A percentile compares a stretch with the other conserved stretches of the same genome.
These are phyloP conservation scores for Penicillium salamii DNA, from an alignment of 495 filamentous ascomycete species.

Conservation along the genomic window DNA sequence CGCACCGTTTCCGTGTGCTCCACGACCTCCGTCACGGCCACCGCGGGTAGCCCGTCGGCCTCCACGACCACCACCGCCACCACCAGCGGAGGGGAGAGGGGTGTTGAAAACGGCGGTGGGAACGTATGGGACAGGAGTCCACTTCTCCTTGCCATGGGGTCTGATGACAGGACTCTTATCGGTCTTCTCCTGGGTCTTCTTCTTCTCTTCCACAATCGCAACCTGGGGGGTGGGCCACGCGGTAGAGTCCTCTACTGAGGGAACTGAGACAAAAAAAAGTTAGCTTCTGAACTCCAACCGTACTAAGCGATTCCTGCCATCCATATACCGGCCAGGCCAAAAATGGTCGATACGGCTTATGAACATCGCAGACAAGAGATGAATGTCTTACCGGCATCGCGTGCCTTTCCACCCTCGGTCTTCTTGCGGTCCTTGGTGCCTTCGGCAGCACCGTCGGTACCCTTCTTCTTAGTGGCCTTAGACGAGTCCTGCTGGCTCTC, in stretches of 20 bases:
- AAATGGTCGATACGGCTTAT: not conserved
- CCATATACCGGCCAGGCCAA: not conserved
- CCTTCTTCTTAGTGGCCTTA: conserved; percentile 52
- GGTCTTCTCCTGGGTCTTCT: conserved; percentile 59
- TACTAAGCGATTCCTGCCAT: not conserved
- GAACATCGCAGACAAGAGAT: not conserved
- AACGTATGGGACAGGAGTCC: conserved; percentile 69
- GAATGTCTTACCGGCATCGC: conserved; percentile 37
- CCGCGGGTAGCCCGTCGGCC: conserved; percentile 55
- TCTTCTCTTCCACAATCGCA: conserved; percentile 70
- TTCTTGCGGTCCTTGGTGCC: conserved; percentile 41
- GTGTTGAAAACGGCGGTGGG: conserved; percentile 83
- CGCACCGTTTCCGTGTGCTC: conserved; percentile 42
- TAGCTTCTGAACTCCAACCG: not conserved
- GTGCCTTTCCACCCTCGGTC: conserved; percentile 36
- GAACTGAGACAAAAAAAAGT: conserved; percentile 22
- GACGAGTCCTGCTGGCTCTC: conserved; percentile 34
- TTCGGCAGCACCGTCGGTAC: conserved; percentile 26
- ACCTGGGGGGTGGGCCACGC: conserved; percentile 90
- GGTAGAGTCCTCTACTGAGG: conserved; percentile 65
- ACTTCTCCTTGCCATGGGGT: conserved; percentile 66
- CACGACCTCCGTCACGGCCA: conserved; percentile 55
- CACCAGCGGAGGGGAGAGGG: conserved; percentile 57
- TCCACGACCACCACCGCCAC: conserved; percentile 58
- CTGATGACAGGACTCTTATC: conserved; percentile 53